A percentile compares a stretch with the other conserved stretches of the same genome.
phyloP scores from a whole-genome alignment of 306 rosid genomes.

The Medicago ruthenica region DNA sequence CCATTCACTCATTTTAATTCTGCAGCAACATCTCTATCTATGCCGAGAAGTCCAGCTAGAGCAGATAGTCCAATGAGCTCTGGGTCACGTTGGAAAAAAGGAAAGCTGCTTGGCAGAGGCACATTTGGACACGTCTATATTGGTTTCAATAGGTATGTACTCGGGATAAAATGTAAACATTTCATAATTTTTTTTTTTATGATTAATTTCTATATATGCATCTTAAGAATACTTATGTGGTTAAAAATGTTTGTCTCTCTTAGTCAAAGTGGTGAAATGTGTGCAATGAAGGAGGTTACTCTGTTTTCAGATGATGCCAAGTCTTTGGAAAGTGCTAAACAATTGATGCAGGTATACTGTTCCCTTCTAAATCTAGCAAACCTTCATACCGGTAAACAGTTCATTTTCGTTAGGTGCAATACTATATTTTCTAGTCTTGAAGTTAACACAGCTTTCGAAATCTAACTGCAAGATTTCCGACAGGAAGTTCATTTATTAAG shows the following conservation, averaged over 20 bases:
- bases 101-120: slow-evolving; percentile 93
- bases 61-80: slow-evolving; percentile 65
- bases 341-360: too few species aligned
- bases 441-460: slow-evolving; percentile 32
- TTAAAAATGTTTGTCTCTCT: slow-evolving; percentile 32
- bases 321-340: slow-evolving; percentile 93
- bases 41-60: slow-evolving; percentile 99
- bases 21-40: slow-evolving; percentile 91
- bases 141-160: slow-evolving; percentile 83
- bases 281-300: slow-evolving; percentile 99
- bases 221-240: slow-evolving; percentile 28
- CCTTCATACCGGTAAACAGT: neutral
- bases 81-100: slow-evolving; percentile 95
- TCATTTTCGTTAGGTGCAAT: slow-evolving; percentile 20
- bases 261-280: slow-evolving; percentile 97
- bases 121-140: slow-evolving; percentile 97
- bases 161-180: slow-evolving; percentile 33
- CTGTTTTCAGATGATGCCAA: slow-evolving; percentile 96
- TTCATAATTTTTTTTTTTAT: neutral
- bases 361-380: too few species aligned
- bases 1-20: slow-evolving; percentile 92
- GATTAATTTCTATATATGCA: neutral
- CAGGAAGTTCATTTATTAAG: slow-evolving; percentile 94
- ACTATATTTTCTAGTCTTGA: slow-evolving; percentile 43
- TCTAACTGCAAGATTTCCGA: slow-evolving; percentile 45